Conservation (phyloP, 2,329 filamentous ascomycete species). For the Fusarium xyrophilum region DNA sequence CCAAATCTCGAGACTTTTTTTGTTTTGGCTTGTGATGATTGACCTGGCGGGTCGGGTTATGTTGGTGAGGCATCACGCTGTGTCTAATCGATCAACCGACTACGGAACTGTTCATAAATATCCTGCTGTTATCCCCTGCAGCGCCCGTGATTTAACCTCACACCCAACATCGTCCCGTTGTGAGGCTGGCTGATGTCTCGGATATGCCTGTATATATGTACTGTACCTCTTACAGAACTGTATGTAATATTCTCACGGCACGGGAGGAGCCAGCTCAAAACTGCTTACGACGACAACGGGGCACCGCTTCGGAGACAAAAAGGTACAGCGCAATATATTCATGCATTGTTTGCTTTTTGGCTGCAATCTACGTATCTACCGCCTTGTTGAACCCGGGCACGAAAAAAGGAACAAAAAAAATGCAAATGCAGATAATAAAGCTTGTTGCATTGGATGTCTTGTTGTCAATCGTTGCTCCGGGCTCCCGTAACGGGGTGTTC, state of each 20-base stretch:
- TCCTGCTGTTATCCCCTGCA: background rate
- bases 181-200: slow-evolving; percentile 35
- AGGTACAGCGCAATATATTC: slow-evolving; percentile 8
- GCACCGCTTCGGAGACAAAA: slow-evolving; percentile 16
- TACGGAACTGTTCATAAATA: background rate
- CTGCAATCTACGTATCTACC: background rate
- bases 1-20: background rate
- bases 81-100: slow-evolving; percentile 14
- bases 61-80: background rate
- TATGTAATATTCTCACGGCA: slow-evolving; percentile 19
- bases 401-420: background rate
- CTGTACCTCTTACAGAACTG: background rate
- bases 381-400: slow-evolving; percentile 13
- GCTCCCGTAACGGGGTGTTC: slow-evolving; percentile 21
- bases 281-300: slow-evolving; percentile 27
- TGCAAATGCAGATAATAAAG: slow-evolving; percentile 3
- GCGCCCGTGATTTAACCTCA: slow-evolving; percentile 12
- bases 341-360: slow-evolving; percentile 1
- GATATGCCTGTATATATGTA: slow-evolving; percentile 10
- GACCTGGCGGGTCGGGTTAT: background rate
- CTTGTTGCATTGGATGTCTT: slow-evolving; percentile 7
- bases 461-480: slow-evolving; percentile 22
- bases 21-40: slow-evolving; percentile 13
- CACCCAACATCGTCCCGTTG: slow-evolving; percentile 10
- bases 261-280: slow-evolving; percentile 8